Conservation (phyloP, 768 basidiomycete genomes). For the Boletus patriciae region DNA sequence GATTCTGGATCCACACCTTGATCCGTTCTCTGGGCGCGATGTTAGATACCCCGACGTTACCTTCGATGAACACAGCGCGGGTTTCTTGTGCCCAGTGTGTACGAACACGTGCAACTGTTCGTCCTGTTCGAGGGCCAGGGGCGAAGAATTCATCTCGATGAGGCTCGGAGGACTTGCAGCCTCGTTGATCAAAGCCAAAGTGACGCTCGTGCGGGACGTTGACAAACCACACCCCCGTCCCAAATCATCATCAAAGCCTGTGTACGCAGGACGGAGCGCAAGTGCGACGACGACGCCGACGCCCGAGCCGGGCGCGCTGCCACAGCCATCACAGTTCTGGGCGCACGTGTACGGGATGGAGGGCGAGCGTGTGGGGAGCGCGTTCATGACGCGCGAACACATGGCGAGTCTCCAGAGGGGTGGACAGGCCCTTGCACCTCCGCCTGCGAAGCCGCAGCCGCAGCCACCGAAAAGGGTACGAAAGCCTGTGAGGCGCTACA, state of each 20-base stretch:
- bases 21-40: not conserved
- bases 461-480: not conserved
- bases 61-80: conserved; percentile 32
- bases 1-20: not conserved
- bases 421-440: not conserved
- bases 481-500: not conserved
- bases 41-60: conserved; percentile 41
- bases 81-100: conserved; percentile 49
- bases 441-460: not conserved
- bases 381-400: conserved; percentile 21
- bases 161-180: conserved; percentile 25
- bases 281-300: not conserved
- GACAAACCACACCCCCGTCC: not conserved
- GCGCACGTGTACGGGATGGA: conserved; percentile 35
- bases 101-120: conserved; percentile 50
- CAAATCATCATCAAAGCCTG: not conserved
- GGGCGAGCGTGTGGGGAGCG: conserved; percentile 29
- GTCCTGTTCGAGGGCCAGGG: conserved; percentile 42
- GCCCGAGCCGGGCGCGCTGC: not conserved
- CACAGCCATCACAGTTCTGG: conserved; percentile 26
- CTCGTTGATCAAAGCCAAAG: conserved; percentile 20
- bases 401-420: not conserved
- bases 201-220: conserved; percentile 27
- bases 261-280: not conserved
- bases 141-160: conserved; percentile 45